Conservation (phyloP, 768 basidiomycete genomes). For the Kwoniella pini region DNA sequence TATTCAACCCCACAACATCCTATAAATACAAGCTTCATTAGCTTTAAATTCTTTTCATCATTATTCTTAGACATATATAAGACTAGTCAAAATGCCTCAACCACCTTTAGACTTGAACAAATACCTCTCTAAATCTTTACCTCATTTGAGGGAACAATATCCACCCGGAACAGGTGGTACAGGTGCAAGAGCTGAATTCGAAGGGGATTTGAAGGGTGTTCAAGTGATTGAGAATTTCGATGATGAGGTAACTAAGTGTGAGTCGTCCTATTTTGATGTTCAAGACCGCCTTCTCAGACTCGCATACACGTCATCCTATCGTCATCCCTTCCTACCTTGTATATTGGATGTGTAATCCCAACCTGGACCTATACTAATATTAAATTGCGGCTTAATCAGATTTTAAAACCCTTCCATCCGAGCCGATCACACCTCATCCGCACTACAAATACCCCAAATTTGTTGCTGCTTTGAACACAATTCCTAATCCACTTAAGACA, state of each 20-base stretch:
- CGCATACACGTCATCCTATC: too few relatives aligned
- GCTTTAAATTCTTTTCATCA: neutral
- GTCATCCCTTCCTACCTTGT: too few relatives aligned
- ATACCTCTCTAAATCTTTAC: constrained; percentile 48
- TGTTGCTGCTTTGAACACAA: constrained; percentile 34
- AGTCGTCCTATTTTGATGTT: constrained; percentile 12
- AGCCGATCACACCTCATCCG: constrained; percentile 51
- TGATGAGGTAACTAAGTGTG: constrained; percentile 46
- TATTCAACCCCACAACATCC: neutral
- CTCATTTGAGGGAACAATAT: constrained; percentile 47
- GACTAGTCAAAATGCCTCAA: constrained; percentile 50
- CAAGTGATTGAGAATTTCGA: constrained; percentile 48
- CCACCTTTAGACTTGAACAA: constrained; percentile 48
- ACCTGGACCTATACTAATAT: too few relatives aligned
- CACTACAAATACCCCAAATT: constrained; percentile 53
- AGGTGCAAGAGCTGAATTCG: constrained; percentile 37
- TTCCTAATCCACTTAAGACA: constrained; percentile 45
- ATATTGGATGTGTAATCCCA: too few relatives aligned
- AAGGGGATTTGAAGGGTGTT: constrained; percentile 46
- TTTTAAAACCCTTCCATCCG: constrained; percentile 40
- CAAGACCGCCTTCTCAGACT: neutral
- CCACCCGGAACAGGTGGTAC: constrained; percentile 52
- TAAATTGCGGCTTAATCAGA: too few relatives aligned
- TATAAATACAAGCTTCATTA: neutral
- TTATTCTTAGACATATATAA: neutral